Conservation (phyloP, 2,329 filamentous ascomycete genomes). For the Verticillium alfalfae region DNA sequence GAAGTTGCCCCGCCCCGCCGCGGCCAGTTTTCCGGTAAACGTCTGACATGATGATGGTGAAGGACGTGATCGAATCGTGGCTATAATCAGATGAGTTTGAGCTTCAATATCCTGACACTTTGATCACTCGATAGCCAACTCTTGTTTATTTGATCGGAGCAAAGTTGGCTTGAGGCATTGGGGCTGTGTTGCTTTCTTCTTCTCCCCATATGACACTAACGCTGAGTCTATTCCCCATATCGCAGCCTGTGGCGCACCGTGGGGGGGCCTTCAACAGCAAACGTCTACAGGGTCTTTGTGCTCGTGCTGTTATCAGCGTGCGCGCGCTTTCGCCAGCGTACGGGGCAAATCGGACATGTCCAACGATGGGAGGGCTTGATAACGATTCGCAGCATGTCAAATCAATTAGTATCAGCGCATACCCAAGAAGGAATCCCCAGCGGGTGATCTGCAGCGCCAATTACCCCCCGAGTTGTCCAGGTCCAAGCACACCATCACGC, state of each 20-base stretch:
- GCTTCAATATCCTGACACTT: too few relatives aligned
- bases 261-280: not conserved
- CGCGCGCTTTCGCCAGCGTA: not conserved
- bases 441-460: not conserved
- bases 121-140: too few relatives aligned
- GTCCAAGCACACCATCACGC: not conserved
- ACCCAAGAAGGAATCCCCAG: not conserved
- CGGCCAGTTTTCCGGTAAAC: constrained; percentile 47
- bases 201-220: not conserved
- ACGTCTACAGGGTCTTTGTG: not conserved
- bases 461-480: not conserved
- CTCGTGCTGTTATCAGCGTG: not conserved
- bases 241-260: not conserved
- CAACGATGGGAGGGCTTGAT: not conserved
- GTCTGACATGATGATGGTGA: not conserved
- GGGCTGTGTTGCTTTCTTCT: not conserved
- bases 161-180: too few relatives aligned
- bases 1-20: constrained; percentile 61
- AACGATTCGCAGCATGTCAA: not conserved
- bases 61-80: not conserved
- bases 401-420: not conserved
- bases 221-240: not conserved
- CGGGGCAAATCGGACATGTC: not conserved
- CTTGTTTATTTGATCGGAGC: too few relatives aligned
- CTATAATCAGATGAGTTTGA: not conserved